Conservation (phyloP, 805 yeast genomes). For the Saturnispora dispora region DNA sequence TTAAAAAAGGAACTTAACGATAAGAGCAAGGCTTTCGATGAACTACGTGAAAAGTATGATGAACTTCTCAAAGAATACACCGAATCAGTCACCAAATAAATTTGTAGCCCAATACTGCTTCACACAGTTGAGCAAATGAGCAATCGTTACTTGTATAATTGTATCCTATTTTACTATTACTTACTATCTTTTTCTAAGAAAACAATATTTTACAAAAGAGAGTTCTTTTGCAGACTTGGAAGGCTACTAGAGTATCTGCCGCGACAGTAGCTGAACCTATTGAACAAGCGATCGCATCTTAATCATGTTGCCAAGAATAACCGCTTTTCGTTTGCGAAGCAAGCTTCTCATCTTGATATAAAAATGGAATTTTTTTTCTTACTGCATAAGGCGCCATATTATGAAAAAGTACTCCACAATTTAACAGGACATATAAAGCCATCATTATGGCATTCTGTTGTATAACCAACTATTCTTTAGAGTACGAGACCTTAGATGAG, state of each 20-base stretch:
- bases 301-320: background rate
- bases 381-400: background rate
- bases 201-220: background rate
- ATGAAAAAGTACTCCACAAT: background rate
- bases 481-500: background rate
- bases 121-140: background rate
- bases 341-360: background rate
- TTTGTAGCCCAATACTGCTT: background rate
- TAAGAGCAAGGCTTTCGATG: constrained; percentile 7
- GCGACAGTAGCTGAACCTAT: too few species aligned
- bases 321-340: too few species aligned
- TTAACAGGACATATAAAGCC: background rate
- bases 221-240: too few species aligned
- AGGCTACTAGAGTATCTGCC: too few species aligned
- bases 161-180: background rate
- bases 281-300: too few species aligned
- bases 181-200: background rate
- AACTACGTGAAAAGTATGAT: constrained; percentile 13
- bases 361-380: background rate
- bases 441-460: background rate
- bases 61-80: constrained; percentile 14
- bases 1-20: constrained; percentile 9
- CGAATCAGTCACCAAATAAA: constrained; percentile 7
- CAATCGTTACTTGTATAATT: background rate
- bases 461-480: background rate